Percentiles rank a stretch among this genome's conserved stretches.
phyloP scores from a whole-genome alignment of 2,329 filamentous ascomycete genomes.

The Pyrenochaeta sp. region DNA sequence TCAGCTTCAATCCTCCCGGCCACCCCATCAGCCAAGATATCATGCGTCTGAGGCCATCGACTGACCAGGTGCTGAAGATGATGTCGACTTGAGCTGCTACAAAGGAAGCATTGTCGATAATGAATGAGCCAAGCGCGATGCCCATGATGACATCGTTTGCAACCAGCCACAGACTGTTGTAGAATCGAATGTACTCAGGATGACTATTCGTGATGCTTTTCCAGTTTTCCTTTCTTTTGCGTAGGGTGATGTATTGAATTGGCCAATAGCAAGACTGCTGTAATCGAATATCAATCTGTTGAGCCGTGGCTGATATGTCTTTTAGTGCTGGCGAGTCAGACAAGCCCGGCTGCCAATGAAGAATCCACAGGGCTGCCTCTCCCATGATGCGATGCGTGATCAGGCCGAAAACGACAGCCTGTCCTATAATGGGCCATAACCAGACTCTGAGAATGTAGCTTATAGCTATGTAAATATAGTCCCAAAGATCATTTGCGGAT shows the following conservation, averaged over 20 bases:
- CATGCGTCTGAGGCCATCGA: constrained; percentile 85
- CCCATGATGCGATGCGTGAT: constrained; percentile 82
- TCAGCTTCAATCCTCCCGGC: constrained; percentile 88
- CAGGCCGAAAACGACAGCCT: constrained; percentile 77
- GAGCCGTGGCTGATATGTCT: constrained; percentile 94
- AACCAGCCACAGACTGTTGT: constrained; percentile 98
- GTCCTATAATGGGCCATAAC: constrained; percentile 77
- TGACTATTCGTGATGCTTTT: constrained; percentile 94
- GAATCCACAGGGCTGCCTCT: constrained; percentile 77
- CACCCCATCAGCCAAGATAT: constrained; percentile 96
- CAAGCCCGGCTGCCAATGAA: constrained; percentile 81
- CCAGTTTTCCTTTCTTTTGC: constrained; percentile 91
- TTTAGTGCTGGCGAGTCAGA: constrained; percentile 86
- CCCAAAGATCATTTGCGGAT: constrained; percentile 86
- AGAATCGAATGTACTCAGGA: constrained; percentile 98
- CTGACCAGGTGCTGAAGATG: constrained; percentile 81
- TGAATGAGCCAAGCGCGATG: constrained; percentile 94
- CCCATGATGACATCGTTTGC: constrained; percentile 99
- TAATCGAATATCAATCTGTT: constrained; percentile 95
- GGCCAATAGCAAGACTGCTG: constrained; percentile 99
- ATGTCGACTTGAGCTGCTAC: constrained; percentile 82
- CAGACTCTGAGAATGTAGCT: constrained; percentile 78
- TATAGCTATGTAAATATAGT: constrained; percentile 73
- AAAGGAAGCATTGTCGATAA: constrained; percentile 90
- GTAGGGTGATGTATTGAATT: constrained; percentile 90